phyloP scores from a whole-genome alignment of 306 rosid species.

The Parietaria judaica region DNA sequence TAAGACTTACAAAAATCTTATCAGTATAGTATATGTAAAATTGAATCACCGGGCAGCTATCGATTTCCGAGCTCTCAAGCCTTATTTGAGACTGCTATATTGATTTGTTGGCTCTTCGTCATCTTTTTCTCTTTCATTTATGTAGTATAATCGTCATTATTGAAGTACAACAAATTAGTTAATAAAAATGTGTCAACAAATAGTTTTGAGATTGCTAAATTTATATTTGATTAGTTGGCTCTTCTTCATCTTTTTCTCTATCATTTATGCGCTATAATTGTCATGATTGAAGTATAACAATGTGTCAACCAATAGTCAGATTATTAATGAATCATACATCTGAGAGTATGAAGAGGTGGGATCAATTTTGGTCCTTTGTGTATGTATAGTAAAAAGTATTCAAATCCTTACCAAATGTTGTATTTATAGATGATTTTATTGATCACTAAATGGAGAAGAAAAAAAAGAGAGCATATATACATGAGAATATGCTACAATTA shows the following conservation, averaged over 20 bases:
- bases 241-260: no score
- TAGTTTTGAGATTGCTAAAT: no score
- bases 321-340: not conserved
- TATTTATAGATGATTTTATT: not conserved
- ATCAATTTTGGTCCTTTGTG: no score
- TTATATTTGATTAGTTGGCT: no score
- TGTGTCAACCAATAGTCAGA: slow-evolving; percentile 4
- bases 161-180: no score
- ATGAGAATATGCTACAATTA: not conserved
- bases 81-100: not conserved
- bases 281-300: not conserved
- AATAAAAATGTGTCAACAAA: no score
- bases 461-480: not conserved
- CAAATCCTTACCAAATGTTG: not conserved
- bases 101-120: not conserved
- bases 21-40: no score
- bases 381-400: not conserved
- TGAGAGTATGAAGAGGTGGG: no score
- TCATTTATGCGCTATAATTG: no score
- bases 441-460: not conserved
- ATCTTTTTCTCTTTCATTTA: not conserved
- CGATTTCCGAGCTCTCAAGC: not conserved
- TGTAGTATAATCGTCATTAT: no score
- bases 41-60: no score
- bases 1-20: no score